phyloP scores from a whole-genome alignment of 805 yeast species.

The Kurtzmaniella fragi region DNA sequence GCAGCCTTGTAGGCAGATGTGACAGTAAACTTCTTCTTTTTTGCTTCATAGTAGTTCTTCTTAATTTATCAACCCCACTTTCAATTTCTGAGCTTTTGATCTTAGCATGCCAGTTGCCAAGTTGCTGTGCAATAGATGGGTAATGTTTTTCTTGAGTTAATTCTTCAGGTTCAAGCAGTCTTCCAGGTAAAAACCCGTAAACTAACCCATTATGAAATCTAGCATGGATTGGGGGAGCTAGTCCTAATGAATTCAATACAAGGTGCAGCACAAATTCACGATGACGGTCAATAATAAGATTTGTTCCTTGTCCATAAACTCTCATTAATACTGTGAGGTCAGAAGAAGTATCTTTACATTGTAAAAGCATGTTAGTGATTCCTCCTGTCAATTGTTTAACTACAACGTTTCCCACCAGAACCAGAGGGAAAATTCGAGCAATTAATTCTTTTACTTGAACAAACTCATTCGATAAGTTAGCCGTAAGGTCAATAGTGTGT shows the following conservation, averaged over 20 bases:
- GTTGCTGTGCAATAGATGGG: slow-evolving; percentile 56
- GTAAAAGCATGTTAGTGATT: slow-evolving; percentile 55
- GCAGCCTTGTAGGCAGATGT: slow-evolving; percentile 1
- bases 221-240: slow-evolving; percentile 68
- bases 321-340: slow-evolving; percentile 47
- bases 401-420: slow-evolving; percentile 25
- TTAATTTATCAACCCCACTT: slow-evolving; percentile 37
- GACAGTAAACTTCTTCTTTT: slow-evolving; percentile 7
- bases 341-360: slow-evolving; percentile 31
- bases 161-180: slow-evolving; percentile 54
- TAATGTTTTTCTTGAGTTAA: slow-evolving; percentile 43
- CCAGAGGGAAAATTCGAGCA: slow-evolving; percentile 42
- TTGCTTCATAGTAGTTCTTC: slow-evolving; percentile 18
- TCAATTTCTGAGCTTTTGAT: slow-evolving; percentile 45
- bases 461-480: slow-evolving; percentile 27
- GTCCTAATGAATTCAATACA: slow-evolving; percentile 49
- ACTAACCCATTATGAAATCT: slow-evolving; percentile 68
- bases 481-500: slow-evolving; percentile 33
- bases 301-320: slow-evolving; percentile 72
- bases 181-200: slow-evolving; percentile 64
- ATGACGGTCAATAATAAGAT: slow-evolving; percentile 65
- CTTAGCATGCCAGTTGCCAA: slow-evolving; percentile 66
- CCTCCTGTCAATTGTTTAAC: slow-evolving; percentile 54
- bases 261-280: slow-evolving; percentile 70
- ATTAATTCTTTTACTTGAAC: slow-evolving; percentile 36